These are phyloP conservation scores for Dendrobium officinale DNA, from an alignment of 106 monocot genomes.

Conservation along the genomic window DNA sequence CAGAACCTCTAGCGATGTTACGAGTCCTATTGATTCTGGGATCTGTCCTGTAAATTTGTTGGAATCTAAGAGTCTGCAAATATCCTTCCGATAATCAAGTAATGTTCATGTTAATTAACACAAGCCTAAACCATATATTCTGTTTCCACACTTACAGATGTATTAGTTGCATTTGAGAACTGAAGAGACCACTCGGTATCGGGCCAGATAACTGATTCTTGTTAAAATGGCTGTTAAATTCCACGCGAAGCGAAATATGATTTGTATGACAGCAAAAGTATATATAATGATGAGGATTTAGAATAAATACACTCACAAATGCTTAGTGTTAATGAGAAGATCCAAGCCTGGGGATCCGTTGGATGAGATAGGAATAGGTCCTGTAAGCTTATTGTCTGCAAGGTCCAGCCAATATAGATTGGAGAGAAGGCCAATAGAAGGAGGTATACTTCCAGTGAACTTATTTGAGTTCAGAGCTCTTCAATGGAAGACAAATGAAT, in stretches of 20 bases:
- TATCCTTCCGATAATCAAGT: conserved; percentile 1
- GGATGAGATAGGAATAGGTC: conserved; percentile 42
- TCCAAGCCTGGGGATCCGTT: conserved; percentile 41
- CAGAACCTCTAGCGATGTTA: conserved; percentile 54
- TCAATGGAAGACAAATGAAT: not conserved
- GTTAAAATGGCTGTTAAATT: conserved; percentile 68
- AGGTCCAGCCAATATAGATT: conserved; percentile 49
- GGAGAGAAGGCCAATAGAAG: conserved; percentile 45
- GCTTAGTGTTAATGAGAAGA: conserved; percentile 42
- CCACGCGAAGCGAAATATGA: not conserved
- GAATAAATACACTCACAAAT: conserved; percentile 43
- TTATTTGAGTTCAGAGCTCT: conserved; percentile 64
- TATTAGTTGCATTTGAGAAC: conserved; percentile 44
- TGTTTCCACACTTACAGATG: conserved; percentile 52
- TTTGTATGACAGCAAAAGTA: not conserved
- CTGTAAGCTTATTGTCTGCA: conserved; percentile 53
- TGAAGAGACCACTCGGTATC: conserved; percentile 52
- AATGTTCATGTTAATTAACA: not conserved
- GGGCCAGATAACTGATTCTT: conserved; percentile 74
- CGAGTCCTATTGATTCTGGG: conserved; percentile 44
- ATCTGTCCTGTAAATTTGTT: conserved; percentile 65
- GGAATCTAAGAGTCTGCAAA: conserved; percentile 54
- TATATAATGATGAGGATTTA: not conserved
- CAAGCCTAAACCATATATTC: not conserved
- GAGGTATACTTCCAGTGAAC: conserved; percentile 50